These are phyloP conservation scores for Mallotus japonicus DNA, from an alignment of 441 rosid genomes.

Conservation along the genomic window DNA sequence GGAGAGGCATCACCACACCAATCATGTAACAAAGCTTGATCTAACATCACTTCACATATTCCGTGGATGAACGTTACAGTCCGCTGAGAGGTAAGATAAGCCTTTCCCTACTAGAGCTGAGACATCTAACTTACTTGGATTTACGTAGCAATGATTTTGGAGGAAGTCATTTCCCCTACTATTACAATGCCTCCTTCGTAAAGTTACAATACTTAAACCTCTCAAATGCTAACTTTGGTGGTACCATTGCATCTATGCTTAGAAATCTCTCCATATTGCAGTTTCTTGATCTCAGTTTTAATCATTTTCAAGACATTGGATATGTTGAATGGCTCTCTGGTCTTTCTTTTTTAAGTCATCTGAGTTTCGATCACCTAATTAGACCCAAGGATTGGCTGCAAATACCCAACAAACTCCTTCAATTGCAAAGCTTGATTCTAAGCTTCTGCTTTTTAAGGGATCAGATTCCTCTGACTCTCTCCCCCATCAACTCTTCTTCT, in stretches of 20 bases:
- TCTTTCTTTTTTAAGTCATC: slow-evolving; percentile 11
- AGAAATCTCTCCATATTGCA: slow-evolving; percentile 16
- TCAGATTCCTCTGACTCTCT: background rate
- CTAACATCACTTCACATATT: too few species aligned
- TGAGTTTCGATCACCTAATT: background rate
- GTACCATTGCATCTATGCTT: slow-evolving; percentile 1
- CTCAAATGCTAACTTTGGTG: slow-evolving; percentile 11
- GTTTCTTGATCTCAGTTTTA: slow-evolving; percentile 15
- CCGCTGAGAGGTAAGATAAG: slow-evolving; percentile 5
- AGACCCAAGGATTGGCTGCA: slow-evolving; percentile 8
- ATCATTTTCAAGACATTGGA: background rate
- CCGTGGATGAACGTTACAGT: background rate
- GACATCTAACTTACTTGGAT: slow-evolving; percentile 16
- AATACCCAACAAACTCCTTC: slow-evolving; percentile 8
- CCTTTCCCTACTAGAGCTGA: slow-evolving; percentile 14
- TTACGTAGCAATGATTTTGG: slow-evolving; percentile 14
- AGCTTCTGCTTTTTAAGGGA: background rate
- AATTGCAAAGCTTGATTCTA: background rate
- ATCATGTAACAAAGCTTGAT: too few species aligned
- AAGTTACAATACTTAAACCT: slow-evolving; percentile 9
- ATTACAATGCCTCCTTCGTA: background rate
- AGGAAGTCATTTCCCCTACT: background rate
- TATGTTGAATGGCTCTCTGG: slow-evolving; percentile 8
- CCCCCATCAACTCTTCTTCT: slow-evolving; percentile 11
- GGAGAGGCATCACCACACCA: too few species aligned